phyloP scores from a whole-genome alignment of 768 basidiomycete species.

The Suillus occidentalis region DNA sequence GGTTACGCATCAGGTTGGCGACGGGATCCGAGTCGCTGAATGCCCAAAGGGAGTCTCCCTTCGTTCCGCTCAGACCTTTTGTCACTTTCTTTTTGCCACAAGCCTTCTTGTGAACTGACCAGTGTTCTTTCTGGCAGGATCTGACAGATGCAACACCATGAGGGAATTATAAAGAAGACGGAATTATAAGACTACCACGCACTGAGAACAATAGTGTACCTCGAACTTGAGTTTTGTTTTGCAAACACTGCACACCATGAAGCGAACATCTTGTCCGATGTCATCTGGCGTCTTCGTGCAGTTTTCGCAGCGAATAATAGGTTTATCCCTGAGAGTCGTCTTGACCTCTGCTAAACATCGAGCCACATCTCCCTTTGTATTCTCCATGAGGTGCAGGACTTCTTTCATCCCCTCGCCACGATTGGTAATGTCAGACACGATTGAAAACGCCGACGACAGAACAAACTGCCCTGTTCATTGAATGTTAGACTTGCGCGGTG shows the following conservation, averaged over 20 bases:
- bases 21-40: constrained; percentile 2
- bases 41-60: constrained; percentile 15
- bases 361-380: not conserved
- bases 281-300: constrained; percentile 19
- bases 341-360: not conserved
- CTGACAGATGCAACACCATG: constrained; percentile 6
- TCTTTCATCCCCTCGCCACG: not conserved
- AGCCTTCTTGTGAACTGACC: constrained; percentile 16
- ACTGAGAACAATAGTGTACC: constrained; percentile 23
- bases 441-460: not conserved
- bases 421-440: not conserved
- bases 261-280: constrained; percentile 14
- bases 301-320: constrained; percentile 20
- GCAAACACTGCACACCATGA: constrained; percentile 24
- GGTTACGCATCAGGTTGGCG: constrained; percentile 4
- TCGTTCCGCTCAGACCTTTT: constrained; percentile 20
- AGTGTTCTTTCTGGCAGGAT: constrained; percentile 19
- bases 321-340: constrained; percentile 12
- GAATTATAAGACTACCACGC: not conserved
- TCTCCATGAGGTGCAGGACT: constrained; percentile 1
- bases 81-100: constrained; percentile 20
- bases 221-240: constrained; percentile 18
- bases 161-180: not conserved
- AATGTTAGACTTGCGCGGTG: not conserved
- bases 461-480: constrained; percentile 11